Percentiles rank a stretch among this genome's conserved stretches.
Conservation (phyloP, 2,329 filamentous ascomycete species). For the Nectriaceae sp. region DNA sequence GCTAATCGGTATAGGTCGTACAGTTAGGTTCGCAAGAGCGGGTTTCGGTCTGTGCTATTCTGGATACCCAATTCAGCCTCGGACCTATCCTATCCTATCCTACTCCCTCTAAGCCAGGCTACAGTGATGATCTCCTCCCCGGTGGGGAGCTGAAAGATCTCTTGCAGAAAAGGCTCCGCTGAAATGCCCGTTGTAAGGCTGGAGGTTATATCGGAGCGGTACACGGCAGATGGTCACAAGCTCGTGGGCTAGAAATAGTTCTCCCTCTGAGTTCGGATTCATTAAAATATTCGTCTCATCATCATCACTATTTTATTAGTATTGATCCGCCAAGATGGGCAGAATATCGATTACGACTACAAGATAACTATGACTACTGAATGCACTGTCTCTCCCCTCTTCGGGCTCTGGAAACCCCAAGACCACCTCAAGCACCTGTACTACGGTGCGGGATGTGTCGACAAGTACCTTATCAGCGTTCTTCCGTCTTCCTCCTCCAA, state of each 20-base stretch:
- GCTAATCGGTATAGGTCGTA: constrained; percentile 10
- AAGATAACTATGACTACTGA: constrained; percentile 15
- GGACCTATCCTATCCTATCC: no score
- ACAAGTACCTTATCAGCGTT: constrained; percentile 15
- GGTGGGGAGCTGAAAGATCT: no score
- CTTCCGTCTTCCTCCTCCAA: constrained; percentile 15
- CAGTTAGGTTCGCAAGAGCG: constrained; percentile 5
- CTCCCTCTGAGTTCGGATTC: no score
- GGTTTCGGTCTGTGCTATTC: constrained; percentile 8
- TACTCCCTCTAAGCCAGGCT: no score
- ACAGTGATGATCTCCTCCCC: no score
- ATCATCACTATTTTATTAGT: no score
- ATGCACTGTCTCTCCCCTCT: constrained; percentile 15
- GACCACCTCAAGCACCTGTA: constrained; percentile 18
- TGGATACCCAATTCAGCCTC: no score
- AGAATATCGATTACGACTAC: no score
- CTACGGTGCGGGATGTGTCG: constrained; percentile 20
- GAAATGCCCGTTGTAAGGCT: constrained; percentile 1
- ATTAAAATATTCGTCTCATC: no score
- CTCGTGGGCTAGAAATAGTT: constrained; percentile 20
- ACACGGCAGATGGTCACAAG: constrained; percentile 1
- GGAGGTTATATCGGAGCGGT: neutral
- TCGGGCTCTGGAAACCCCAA: constrained; percentile 21
- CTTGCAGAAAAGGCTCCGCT: constrained; percentile 1
- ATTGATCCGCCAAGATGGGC: no score